A percentile compares a stretch with the other conserved stretches of the same genome.
phyloP scores from a whole-genome alignment of 192 early-diverging fungal genomes.

The Chytriomyces confervae region DNA sequence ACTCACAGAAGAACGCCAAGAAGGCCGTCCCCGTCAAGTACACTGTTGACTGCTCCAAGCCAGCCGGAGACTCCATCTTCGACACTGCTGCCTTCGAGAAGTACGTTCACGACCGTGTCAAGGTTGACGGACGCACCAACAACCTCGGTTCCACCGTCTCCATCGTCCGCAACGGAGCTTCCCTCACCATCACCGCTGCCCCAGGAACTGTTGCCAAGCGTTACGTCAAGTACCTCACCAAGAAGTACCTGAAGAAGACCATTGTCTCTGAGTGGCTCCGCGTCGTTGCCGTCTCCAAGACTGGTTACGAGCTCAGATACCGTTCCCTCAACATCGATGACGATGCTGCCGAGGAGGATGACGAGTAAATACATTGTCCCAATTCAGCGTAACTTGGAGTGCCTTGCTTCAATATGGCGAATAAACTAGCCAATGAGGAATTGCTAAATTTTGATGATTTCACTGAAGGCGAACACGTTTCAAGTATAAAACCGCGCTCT shows the following conservation, averaged over 20 bases:
- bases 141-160: constrained; percentile 88
- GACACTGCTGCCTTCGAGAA: constrained; percentile 97
- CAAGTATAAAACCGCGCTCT: too few species aligned
- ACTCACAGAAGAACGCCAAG: constrained; percentile 6
- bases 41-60: constrained; percentile 91
- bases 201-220: constrained; percentile 88
- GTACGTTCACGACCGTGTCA: constrained; percentile 98
- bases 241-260: constrained; percentile 99
- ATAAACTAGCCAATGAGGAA: neutral
- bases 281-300: constrained; percentile 87
- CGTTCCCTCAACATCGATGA: constrained; percentile 84
- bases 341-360: constrained; percentile 79
- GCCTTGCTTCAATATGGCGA: neutral
- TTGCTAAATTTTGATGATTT: too few species aligned
- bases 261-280: constrained; percentile 98
- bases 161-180: constrained; percentile 75
- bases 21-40: constrained; percentile 73
- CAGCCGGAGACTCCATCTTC: constrained; percentile 95
- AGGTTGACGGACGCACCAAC: constrained; percentile 94
- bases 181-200: constrained; percentile 80
- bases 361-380: constrained; percentile 40
- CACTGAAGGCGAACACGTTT: too few species aligned
- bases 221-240: constrained; percentile 99
- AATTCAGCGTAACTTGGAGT: neutral
- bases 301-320: constrained; percentile 95